Conservation (phyloP, 1,139 yeast species). For the Debaryomycetaceae sp. region DNA sequence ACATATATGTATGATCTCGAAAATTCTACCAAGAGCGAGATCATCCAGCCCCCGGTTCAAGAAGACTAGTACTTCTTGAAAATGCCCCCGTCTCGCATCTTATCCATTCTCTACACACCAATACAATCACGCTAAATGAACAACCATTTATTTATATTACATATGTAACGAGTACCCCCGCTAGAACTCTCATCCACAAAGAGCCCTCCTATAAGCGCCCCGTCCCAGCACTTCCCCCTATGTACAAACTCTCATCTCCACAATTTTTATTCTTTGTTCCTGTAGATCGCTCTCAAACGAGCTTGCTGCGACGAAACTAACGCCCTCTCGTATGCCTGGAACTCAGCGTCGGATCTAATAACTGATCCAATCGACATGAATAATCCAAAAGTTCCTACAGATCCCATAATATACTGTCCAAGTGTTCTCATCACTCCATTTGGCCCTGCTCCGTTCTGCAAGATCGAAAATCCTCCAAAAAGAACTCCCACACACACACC, state of each 20-base stretch:
- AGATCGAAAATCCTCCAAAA: constrained; percentile 89
- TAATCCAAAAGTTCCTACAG: constrained; percentile 94
- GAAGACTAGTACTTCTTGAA: background rate
- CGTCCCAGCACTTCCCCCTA: background rate
- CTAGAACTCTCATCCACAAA: no score
- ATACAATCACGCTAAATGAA: background rate
- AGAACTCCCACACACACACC: constrained; percentile 95
- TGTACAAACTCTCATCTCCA: background rate
- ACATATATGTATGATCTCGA: constrained; percentile 37
- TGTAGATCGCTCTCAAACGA: constrained; percentile 31
- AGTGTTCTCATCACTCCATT: constrained; percentile 94
- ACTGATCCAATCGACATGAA: constrained; percentile 96
- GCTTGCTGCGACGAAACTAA: constrained; percentile 38
- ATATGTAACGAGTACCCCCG: background rate
- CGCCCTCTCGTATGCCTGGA: constrained; percentile 37
- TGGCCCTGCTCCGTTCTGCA: constrained; percentile 97
- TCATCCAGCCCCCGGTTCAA: background rate
- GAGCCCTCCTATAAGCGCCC: no score
- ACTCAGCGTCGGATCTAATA: constrained; percentile 71
- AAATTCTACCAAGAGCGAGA: constrained; percentile 7
- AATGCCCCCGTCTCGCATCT: background rate
- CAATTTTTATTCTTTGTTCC: constrained; percentile 10
- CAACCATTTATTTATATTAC: background rate
- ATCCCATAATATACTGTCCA: constrained; percentile 95
- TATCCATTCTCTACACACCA: background rate